Base-by-base conservation (phyloP, 2,329 filamentous ascomycete species). In the Botrytis tulipae region DNA sequence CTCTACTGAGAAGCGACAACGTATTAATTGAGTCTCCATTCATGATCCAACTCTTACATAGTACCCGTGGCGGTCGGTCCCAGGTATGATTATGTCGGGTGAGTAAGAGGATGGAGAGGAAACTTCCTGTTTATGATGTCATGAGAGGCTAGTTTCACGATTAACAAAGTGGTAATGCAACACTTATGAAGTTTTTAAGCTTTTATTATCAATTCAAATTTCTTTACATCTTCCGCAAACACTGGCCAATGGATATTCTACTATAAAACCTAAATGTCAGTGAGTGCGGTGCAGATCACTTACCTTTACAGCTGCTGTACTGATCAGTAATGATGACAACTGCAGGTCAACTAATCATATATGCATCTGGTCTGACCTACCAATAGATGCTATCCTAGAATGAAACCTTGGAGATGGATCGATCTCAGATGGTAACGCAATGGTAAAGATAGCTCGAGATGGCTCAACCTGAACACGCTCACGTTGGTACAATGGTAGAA, bases 391-490 rank as follows among this genome's bases (percentile, higher is more conserved):
- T n/a, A 51, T n/a, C 1, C 1, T n/a, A 1, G 4, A 51, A n/a
- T 51, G 22, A 22, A 1, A 1, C 3, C 2, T 0, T 6, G 10
- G 0, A n/a, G 22, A 14, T n/a, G 1, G 12, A 5, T 48, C 3
- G 20, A 48, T 48, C 0, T 25, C 12, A 48, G 46, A 48, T 48
- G 46, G 0, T 25, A 4, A 12, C 46, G 1, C 22, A 25, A 48
- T 12, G 46, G 22, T 48, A 25, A 3, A 48, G 9, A 35, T 35
- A 35, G 3, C 1, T 9, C 22, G 9, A 12, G 22, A 25, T 51
- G 0, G 22, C 10, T 51, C 25, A n/a, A 51, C 14, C 48, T n/a
- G 9, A 14, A n/a, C 14, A 51, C 22, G 1, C 5, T 6, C 0
- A 10, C 1, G 25, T 25, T 48, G 18, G 4, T 48, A 25, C 2